Evolutionary conservation across 257 asterid genomes (phyloP).

Genomic region (Thymus quinquecostatus): DNA sequence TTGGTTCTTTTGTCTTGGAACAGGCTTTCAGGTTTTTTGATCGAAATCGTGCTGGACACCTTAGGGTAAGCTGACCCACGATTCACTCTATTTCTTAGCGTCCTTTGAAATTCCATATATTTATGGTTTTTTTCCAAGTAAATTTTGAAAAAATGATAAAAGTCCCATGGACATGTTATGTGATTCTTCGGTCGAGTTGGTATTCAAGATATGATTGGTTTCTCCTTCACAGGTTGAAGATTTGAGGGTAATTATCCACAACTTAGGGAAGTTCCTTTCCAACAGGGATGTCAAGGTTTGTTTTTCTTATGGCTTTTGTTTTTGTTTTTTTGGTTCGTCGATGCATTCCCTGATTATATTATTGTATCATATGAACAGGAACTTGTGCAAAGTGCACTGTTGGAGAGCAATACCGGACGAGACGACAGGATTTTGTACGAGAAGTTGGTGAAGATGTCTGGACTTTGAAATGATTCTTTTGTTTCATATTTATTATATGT

Average conservation of each 20-base stretch:
- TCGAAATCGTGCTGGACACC: slow-evolving; percentile 80
- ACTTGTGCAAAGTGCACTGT: slow-evolving; percentile 82
- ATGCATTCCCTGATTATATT: not conserved
- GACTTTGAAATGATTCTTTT: slow-evolving; percentile 26
- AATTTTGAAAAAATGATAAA: too few relatives aligned
- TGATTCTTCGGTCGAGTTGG: too few relatives aligned
- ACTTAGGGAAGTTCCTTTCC: slow-evolving; percentile 78
- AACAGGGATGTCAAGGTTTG: slow-evolving; percentile 91
- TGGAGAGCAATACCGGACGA: slow-evolving; percentile 80
- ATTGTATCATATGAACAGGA: slow-evolving; percentile 47
- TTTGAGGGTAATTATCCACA: slow-evolving; percentile 82
- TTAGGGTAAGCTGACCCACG: slow-evolving; percentile 54
- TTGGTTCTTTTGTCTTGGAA: slow-evolving; percentile 26
- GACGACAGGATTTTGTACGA: slow-evolving; percentile 82
- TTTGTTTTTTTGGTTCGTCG: not conserved
- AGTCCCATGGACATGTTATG: too few relatives aligned
- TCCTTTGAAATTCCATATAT: too few relatives aligned
- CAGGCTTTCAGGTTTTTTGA: slow-evolving; percentile 99
- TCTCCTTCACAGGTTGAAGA: slow-evolving; percentile 77
- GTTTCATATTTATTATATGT: not conserved
- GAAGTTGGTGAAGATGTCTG: slow-evolving; percentile 64
- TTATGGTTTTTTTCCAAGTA: too few relatives aligned
- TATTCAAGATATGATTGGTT: slow-evolving; percentile 4
- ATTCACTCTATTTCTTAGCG: not conserved
- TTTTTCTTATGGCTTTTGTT: slow-evolving; percentile 21